These are phyloP conservation scores for Stipa capillata DNA, from an alignment of 176 grass and related monocot genomes.

Conservation along the genomic window DNA sequence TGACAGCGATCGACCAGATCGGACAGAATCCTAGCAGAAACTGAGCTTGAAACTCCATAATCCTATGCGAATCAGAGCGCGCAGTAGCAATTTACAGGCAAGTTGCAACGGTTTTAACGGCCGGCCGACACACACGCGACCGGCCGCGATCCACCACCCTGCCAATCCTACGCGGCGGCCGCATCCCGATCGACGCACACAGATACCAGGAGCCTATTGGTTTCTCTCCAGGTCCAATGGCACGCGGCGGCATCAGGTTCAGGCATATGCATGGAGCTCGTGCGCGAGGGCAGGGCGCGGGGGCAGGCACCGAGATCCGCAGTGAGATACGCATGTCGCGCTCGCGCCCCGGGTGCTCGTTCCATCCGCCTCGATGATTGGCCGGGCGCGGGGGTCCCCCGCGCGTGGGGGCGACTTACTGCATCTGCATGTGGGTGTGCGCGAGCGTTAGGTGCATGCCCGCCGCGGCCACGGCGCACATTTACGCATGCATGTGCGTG, in stretches of 20 bases:
- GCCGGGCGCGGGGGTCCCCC: neutral
- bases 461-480: neutral
- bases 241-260: neutral
- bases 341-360: too few species aligned
- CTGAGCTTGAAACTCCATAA: neutral
- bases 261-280: neutral
- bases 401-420: neutral
- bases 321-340: conserved; percentile 34
- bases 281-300: neutral
- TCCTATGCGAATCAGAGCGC: neutral
- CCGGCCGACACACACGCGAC: conserved; percentile 7
- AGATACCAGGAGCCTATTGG: neutral
- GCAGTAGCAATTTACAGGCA: neutral
- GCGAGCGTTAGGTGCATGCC: conserved; percentile 19
- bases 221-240: neutral
- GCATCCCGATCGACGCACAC: neutral
- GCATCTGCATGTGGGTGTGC: neutral
- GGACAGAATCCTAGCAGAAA: neutral
- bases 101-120: conserved; percentile 40
- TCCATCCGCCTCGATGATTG: neutral
- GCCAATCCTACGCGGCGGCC: conserved; percentile 1
- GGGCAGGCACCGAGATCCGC: conserved; percentile 5
- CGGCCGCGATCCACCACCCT: neutral
- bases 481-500: neutral
- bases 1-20: neutral